A percentile compares a stretch with the other conserved stretches of the same genome.
These are phyloP conservation scores for Hyphodiscus sp. DNA, from an alignment of 2,329 filamentous ascomycete species.

Conservation along the genomic window DNA sequence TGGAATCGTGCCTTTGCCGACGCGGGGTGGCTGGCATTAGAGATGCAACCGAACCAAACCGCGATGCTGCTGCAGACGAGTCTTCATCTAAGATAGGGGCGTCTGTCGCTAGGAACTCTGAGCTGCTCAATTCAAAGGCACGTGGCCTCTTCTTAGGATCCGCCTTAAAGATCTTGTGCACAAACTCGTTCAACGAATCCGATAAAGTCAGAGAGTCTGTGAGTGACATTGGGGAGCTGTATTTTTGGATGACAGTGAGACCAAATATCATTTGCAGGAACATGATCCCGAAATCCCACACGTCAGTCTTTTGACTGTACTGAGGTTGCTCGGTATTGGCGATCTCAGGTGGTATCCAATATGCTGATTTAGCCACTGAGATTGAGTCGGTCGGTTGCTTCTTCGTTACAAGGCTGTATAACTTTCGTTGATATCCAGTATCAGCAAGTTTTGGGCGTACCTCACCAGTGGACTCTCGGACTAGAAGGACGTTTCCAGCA, in stretches of 20 bases:
- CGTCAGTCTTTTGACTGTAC: conserved; percentile 73
- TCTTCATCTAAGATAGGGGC: conserved; percentile 45
- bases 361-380: conserved; percentile 63
- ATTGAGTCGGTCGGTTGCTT: conserved; percentile 46
- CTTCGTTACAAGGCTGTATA: conserved; percentile 54
- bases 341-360: conserved; percentile 79
- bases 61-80: conserved; percentile 34
- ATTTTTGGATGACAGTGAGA: conserved; percentile 65
- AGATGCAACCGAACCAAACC: conserved; percentile 34
- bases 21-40: conserved; percentile 37
- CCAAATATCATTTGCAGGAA: conserved; percentile 95
- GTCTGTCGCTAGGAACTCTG: conserved; percentile 60
- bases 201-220: conserved; percentile 68
- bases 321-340: conserved; percentile 53
- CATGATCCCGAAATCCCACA: conserved; percentile 91
- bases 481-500: conserved; percentile 70
- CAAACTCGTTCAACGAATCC: conserved; percentile 68
- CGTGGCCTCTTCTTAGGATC: conserved; percentile 80
- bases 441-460: conserved; percentile 71
- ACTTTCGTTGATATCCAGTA: conserved; percentile 60
- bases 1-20: conserved; percentile 57
- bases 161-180: conserved; percentile 76
- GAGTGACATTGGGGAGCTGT: conserved; percentile 70
- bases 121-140: conserved; percentile 65
- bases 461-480: conserved; percentile 60